Percentiles rank a stretch among this genome's conserved stretches.
These are phyloP conservation scores for Cenococcum geophilum DNA, from an alignment of 495 filamentous ascomycete genomes.

Conservation along the genomic window DNA sequence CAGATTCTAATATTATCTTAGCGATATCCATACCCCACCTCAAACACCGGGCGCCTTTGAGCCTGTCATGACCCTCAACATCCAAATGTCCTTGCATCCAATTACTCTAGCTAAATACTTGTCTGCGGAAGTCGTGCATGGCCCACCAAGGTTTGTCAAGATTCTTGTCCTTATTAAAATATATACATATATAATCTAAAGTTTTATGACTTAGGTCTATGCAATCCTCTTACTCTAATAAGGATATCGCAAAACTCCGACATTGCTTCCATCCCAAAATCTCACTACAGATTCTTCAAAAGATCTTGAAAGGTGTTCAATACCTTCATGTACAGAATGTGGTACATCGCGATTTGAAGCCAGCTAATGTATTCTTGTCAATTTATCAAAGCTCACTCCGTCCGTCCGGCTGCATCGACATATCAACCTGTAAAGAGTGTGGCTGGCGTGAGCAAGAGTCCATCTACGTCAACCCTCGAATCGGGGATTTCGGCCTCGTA, in stretches of 20 bases:
- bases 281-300: slow-evolving; percentile 35
- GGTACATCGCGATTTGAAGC: slow-evolving; percentile 47
- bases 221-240: not conserved
- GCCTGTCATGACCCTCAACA: slow-evolving; percentile 33
- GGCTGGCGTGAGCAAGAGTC: not conserved
- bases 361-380: slow-evolving; percentile 44
- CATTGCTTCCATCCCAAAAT: slow-evolving; percentile 43
- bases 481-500: slow-evolving; percentile 39
- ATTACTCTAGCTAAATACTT: slow-evolving; percentile 39
- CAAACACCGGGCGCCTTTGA: slow-evolving; percentile 1
- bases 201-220: not conserved
- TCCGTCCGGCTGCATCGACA: slow-evolving; percentile 33
- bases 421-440: slow-evolving; percentile 37
- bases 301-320: slow-evolving; percentile 37
- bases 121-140: slow-evolving; percentile 8
- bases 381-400: slow-evolving; percentile 16
- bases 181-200: not conserved
- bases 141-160: not conserved
- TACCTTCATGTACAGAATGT: slow-evolving; percentile 38
- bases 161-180: not conserved
- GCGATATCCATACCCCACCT: slow-evolving; percentile 16
- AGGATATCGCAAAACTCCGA: slow-evolving; percentile 2
- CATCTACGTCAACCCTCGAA: slow-evolving; percentile 32
- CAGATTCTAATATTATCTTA: not conserved
- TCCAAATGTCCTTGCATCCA: slow-evolving; percentile 44